These are phyloP conservation scores for Trichosporon coremiiforme DNA, from an alignment of 1,284 basidiomycete genomes.

Conservation along the genomic window DNA sequence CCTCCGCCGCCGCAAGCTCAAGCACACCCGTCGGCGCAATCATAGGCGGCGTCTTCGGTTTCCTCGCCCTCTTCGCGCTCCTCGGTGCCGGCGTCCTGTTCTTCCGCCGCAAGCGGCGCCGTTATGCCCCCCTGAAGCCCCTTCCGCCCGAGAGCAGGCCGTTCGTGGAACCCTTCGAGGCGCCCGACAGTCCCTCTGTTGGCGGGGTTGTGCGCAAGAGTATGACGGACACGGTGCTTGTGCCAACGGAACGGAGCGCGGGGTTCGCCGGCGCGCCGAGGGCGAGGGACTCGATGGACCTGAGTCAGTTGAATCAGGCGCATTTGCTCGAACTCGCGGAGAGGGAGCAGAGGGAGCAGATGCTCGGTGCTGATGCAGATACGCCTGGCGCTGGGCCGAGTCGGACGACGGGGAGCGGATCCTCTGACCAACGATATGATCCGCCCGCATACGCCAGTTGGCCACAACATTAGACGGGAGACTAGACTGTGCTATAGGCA, in stretches of 20 bases:
- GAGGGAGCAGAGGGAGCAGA: too few relatives aligned
- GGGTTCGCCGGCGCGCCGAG: not conserved
- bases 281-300: not conserved
- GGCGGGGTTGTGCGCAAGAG: not conserved
- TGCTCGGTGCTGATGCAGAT: not conserved
- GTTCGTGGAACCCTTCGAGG: not conserved
- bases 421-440: not conserved
- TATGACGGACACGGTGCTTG: not conserved
- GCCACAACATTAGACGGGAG: not conserved
- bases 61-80: not conserved
- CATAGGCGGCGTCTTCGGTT: not conserved
- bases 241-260: not conserved
- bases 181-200: too few relatives aligned
- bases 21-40: not conserved
- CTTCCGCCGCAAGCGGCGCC: not conserved
- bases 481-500: too few relatives aligned
- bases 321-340: not conserved
- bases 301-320: not conserved
- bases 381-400: not conserved
- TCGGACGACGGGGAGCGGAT: not conserved
- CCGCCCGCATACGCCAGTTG: not conserved
- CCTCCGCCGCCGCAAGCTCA: not conserved
- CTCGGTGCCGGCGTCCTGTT: not conserved
- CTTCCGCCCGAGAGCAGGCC: not conserved
- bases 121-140: not conserved